phyloP scores from a whole-genome alignment of 208 protist species.

The Trypanosoma brucei region DNA sequence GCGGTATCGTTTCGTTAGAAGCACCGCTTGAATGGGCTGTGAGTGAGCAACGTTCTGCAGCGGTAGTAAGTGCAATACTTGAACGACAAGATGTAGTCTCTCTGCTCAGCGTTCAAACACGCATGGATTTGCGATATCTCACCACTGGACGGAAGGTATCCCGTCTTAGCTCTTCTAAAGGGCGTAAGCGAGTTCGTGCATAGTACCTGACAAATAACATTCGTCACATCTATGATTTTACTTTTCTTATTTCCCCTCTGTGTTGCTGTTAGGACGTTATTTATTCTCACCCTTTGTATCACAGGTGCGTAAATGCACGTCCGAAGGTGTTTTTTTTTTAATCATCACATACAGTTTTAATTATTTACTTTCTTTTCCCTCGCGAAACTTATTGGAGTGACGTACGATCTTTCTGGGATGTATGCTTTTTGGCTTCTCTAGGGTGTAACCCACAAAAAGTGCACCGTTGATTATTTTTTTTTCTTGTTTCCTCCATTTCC shows the following conservation, averaged over 20 bases:
- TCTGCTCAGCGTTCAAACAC: slow-evolving; percentile 19
- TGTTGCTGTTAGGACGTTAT: no score
- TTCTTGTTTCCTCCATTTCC: neutral
- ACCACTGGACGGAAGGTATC: neutral
- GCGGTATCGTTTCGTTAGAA: slow-evolving; percentile 20
- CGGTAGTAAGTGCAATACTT: slow-evolving; percentile 11
- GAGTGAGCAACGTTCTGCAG: neutral
- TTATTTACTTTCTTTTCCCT: neutral
- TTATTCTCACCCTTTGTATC: no score
- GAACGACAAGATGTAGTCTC: slow-evolving; percentile 18
- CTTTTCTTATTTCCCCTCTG: no score
- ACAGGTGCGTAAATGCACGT: no score
- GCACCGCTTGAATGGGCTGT: slow-evolving; percentile 15
- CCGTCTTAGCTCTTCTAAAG: slow-evolving; percentile 3
- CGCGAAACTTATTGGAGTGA: neutral
- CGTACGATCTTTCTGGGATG: no score
- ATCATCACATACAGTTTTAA: neutral
- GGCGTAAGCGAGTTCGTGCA: slow-evolving; percentile 10
- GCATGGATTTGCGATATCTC: slow-evolving; percentile 14
- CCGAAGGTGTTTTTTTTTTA: neutral
- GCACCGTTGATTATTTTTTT: neutral
- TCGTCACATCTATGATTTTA: no score
- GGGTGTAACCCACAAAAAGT: neutral
- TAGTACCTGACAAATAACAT: neutral
- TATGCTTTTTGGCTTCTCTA: no score